Evolutionary conservation across 805 yeast species (phyloP), one percentile per base, ranked within the genome.

Genomic region (Sugiyamaella smithiae): DNA sequence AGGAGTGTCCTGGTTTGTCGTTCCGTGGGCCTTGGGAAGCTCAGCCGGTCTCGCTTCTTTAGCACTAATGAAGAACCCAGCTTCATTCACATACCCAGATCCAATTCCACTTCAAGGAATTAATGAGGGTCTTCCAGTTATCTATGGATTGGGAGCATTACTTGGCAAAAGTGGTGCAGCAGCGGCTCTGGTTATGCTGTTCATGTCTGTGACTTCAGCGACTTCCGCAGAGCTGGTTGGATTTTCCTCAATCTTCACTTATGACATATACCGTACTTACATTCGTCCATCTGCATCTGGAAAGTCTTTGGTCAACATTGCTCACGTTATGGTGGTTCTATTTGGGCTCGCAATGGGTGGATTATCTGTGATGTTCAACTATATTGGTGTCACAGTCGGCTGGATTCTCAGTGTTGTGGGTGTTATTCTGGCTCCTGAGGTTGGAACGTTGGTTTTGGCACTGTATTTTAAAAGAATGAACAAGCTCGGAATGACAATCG

Each of bases 191-290:
- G 65, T 88, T 26, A 69, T 88, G 73, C 78, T 88, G 5, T 89
- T 89, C 67, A 85, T 87, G 90, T 95, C 96, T 24, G 90, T 85
- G 40, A 89, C 96, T 0, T 84, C 93, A 37, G 96, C 96, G 22
- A 80, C 87, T 77, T 85, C 95, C 24, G 91, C 96, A 32, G 96
- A 89, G 67, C 77, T 89, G 60, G 85, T 89, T 61, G 85, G 96
- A 1, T 88, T 86, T 19, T 84, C 95, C 2, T 83, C 95, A 1
- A 80, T 89, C 50, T 77, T 81, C 71, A 85, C 96, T 36, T 89
- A 87, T 59, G 96, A 89, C 68, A 74, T 88, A 53, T 89, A 84
- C 77, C 79, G 86, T 67, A 76, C 81, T 24, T 88, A 89, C 67
- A 69, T 88, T 58, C 79, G 86, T 60, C 93, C 95, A 38, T 70